Base-by-base conservation (phyloP, 768 basidiomycete species). In the Sistotremastrum niveocremeum region DNA sequence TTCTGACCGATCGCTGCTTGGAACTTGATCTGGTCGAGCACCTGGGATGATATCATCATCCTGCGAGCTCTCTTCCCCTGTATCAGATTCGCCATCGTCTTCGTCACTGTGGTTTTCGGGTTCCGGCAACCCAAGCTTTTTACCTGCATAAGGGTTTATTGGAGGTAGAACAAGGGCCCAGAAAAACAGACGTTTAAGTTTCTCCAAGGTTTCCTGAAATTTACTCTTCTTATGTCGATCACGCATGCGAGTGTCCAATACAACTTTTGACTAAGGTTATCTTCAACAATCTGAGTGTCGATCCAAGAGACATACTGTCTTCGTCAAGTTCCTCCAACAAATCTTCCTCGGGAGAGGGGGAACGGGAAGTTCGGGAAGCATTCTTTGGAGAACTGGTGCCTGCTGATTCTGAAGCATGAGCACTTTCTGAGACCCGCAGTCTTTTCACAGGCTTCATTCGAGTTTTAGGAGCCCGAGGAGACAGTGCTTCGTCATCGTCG, bases 191-290 rank as follows among this genome's bases (percentile, higher is more conserved):
- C 84, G 67, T 62, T 75, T 83, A 44, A 86, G 54, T 50, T 68
- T 77, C 50, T 82, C 78, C 9, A 87, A 58, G 49, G 73, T 80
- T 56, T 67, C 70, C 51, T 78, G 80, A 57, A 75, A 87, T 4
- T 60, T 50, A 9, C 78, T 71, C 58, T 70, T 68, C 60, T 74
- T 84, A 48, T 68, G 65, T 32, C 83, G 73, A 30, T 62, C 58
- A 34, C 86, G 77, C 32, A 88, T 60, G 39, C 85, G 77, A 5
- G 62, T 64, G 29, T 78, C 67, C 37, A 89, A 62, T 31, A 88
- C 81, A 44, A 65, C 81, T 86, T 49, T 5, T 34, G 20, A 46
- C 20, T 7, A 34, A 39, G 44, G 38, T 49, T 35, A 42, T 45
- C 41, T 35, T 11, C 39, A 31, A 45, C 39, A n/a, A 41, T 5